A percentile compares a stretch with the other conserved stretches of the same genome.
Conservation (phyloP, 2,329 filamentous ascomycete genomes). For the Cercospora citrullina region DNA sequence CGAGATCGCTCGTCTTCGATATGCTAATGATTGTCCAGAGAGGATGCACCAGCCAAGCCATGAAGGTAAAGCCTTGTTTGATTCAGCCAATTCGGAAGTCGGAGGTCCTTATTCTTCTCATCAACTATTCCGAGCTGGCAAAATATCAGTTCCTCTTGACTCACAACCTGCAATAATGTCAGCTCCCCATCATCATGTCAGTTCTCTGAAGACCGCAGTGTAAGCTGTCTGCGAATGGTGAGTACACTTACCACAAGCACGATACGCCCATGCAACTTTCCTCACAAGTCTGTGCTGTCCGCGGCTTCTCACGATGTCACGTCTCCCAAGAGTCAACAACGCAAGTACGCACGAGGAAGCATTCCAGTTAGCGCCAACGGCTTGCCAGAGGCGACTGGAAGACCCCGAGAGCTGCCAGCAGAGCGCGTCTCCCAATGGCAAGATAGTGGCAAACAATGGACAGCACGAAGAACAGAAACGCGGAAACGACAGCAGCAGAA, state of each 20-base stretch:
- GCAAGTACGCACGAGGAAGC: not conserved
- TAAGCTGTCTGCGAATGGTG: not conserved
- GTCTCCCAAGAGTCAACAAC: not conserved
- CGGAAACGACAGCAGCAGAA: not conserved
- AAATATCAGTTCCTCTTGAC: not conserved
- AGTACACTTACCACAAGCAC: not conserved
- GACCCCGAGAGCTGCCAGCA: not conserved
- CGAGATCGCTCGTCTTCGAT: not conserved
- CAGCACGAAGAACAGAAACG: not conserved
- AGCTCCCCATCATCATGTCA: not conserved
- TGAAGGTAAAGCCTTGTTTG: not conserved
- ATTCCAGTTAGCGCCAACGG: not conserved
- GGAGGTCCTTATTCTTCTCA: not conserved
- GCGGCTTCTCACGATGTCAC: not conserved
- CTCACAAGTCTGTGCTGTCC: not conserved
- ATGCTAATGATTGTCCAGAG: not conserved
- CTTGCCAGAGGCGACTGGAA: not conserved
- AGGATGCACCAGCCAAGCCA: conserved; percentile 12
- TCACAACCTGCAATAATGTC: not conserved
- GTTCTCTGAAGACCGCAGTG: not conserved
- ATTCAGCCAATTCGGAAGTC: not conserved
- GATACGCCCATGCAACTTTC: not conserved
- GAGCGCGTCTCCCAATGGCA: not conserved
- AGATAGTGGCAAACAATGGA: not conserved
- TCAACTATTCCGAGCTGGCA: not conserved